Conservation (phyloP, 352 stramenopile genomes). For the Bremia lactucae region DNA sequence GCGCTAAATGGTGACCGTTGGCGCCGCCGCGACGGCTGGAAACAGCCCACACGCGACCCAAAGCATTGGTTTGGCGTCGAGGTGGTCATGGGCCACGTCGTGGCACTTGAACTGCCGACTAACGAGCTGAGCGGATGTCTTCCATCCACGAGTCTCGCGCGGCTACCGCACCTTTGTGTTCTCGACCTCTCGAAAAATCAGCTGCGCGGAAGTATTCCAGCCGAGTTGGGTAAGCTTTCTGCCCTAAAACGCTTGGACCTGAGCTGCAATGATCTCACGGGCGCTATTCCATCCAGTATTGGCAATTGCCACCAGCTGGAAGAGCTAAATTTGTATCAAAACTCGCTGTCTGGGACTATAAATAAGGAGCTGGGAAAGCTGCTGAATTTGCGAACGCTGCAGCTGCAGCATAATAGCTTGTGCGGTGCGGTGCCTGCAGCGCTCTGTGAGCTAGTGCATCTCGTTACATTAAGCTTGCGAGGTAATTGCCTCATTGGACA, state of each 20-base stretch:
- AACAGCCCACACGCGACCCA: conserved; percentile 53
- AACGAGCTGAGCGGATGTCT: conserved; percentile 43
- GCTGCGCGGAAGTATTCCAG: conserved; percentile 53
- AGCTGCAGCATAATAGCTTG: conserved; percentile 81
- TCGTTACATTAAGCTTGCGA: conserved; percentile 61
- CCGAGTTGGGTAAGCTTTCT: conserved; percentile 36
- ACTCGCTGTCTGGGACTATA: conserved; percentile 52
- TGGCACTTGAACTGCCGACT: conserved; percentile 57
- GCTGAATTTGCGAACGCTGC: conserved; percentile 50
- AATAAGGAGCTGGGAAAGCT: conserved; percentile 44
- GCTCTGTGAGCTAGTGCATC: conserved; percentile 44
- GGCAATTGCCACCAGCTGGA: conserved; percentile 50
- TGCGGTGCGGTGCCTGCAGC: conserved; percentile 35
- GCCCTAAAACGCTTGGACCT: conserved; percentile 54
- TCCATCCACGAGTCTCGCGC: conserved; percentile 27
- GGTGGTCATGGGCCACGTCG: conserved; percentile 58
- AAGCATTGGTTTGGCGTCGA: conserved; percentile 77
- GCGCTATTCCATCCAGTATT: conserved; percentile 31
- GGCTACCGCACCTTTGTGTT: conserved; percentile 53
- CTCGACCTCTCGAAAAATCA: conserved; percentile 80
- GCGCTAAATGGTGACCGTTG: conserved; percentile 57
- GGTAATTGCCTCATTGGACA: conserved; percentile 65
- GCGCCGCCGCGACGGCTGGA: conserved; percentile 68
- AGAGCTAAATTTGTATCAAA: conserved; percentile 73
- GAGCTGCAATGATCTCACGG: conserved; percentile 73